Evolutionary conservation across 495 filamentous ascomycete species (phyloP), one percentile per base, ranked within the genome.

Genomic region (Oleoguttula mirabilis): DNA sequence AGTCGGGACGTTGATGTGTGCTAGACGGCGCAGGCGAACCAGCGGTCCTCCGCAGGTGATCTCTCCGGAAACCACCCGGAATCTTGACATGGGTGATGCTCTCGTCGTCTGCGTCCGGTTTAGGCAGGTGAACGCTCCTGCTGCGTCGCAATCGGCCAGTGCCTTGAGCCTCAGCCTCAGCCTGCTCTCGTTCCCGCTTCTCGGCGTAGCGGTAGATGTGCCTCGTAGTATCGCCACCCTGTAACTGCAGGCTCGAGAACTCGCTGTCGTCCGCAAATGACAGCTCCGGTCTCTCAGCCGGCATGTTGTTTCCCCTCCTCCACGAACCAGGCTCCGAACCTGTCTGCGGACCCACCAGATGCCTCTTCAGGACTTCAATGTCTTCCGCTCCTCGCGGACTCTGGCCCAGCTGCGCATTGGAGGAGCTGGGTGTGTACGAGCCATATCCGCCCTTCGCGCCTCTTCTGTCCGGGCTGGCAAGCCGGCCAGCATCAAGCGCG

Each of bases 191-290:
- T 63, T 50, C 79, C 69, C 14, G 80, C 80, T 55, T 92, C 82
- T 94, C 85, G 2, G 84, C 83, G 80, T 88, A 95, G 32, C 81
- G 78, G 59, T 98, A 98, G 39, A 98, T 88, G 36, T 90, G 81
- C 39, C 90, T 68, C 20, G 87, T 94, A 28, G 95, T 80, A 58
- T 98, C 90, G 25, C 90, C 90, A 22, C 90, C 90, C 54, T 95
- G 92, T 32, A 96, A 64, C 52, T 76, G 76, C 50, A 98, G 60
- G 61, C 88, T 94, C 21, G 88, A 95, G 57, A 98, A 98, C 53
- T 92, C 84, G 21, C 87, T 82, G 10, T 77, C 73, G 16, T 71
- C 75, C 17, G 27, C 25, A 1, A 10, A 10, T 20, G 32, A 10
- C 4, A 39, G 41, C 6, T 34, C 45, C 1, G 32, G 32, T 34